These are phyloP conservation scores for Tetramitus jugosus DNA, from an alignment of 208 protist species.

Conservation along the genomic window DNA sequence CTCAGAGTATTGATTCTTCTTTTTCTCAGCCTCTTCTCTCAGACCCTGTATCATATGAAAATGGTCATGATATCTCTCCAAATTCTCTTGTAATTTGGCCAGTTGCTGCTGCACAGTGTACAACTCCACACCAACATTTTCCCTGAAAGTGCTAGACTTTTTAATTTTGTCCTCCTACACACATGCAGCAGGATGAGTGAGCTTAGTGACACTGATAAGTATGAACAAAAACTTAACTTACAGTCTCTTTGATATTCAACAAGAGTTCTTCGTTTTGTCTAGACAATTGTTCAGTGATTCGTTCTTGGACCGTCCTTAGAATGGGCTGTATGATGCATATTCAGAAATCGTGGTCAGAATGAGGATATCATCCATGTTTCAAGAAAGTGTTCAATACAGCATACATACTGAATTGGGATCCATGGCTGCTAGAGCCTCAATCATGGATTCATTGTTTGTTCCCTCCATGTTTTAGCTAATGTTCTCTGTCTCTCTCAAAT, in stretches of 20 bases:
- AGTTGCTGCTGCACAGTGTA: slow-evolving; percentile 87
- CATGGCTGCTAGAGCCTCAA: too few relatives aligned
- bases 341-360: too few relatives aligned
- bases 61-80: slow-evolving; percentile 77
- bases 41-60: slow-evolving; percentile 55
- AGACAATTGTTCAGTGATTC: slow-evolving; percentile 52
- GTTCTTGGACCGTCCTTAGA: background rate
- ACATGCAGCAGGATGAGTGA: too few relatives aligned
- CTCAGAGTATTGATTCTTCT: slow-evolving; percentile 55
- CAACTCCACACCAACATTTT: slow-evolving; percentile 81
- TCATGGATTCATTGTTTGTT: too few relatives aligned
- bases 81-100: slow-evolving; percentile 74
- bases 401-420: too few relatives aligned
- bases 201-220: too few relatives aligned
- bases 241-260: slow-evolving; percentile 65
- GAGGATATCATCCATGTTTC: too few relatives aligned
- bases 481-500: too few relatives aligned
- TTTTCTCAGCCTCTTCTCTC: slow-evolving; percentile 63
- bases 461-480: too few relatives aligned
- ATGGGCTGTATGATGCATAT: slow-evolving; percentile 9
- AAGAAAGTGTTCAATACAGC: too few relatives aligned
- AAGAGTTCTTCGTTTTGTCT: slow-evolving; percentile 69
- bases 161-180: too few relatives aligned
- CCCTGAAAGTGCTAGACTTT: slow-evolving; percentile 55
- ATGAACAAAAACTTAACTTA: too few relatives aligned